Conservation (phyloP, 495 filamentous ascomycete genomes). For the Trichocladium antarcticum region DNA sequence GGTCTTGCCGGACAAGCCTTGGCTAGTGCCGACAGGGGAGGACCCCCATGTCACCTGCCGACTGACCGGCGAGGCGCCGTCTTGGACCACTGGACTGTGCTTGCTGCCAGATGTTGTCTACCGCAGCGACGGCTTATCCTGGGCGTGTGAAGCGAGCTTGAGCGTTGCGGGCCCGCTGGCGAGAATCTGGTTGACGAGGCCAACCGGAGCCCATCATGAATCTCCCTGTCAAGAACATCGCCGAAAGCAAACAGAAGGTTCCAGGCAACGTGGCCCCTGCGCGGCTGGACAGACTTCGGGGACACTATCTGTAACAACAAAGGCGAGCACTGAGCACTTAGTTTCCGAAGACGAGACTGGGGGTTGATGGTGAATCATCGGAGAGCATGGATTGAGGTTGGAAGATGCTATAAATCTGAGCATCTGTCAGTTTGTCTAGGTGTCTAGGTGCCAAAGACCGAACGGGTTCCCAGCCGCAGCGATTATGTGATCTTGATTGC, state of each 20-base stretch:
- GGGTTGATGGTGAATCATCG: too few species aligned
- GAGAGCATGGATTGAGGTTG: too few species aligned
- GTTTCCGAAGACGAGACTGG: too few species aligned
- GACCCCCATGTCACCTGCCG: conserved; percentile 10
- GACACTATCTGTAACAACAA: too few species aligned
- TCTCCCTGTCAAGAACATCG: background rate
- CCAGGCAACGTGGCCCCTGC: too few species aligned
- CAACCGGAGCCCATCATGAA: background rate
- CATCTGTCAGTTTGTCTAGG: too few species aligned
- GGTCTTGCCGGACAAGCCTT: background rate
- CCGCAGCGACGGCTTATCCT: conserved; percentile 25
- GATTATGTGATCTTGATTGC: background rate
- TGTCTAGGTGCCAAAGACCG: too few species aligned
- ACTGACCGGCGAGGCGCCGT: conserved; percentile 20
- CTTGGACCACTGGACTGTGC: conserved; percentile 16
- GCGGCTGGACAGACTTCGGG: too few species aligned
- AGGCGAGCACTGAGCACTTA: too few species aligned
- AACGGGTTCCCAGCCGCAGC: too few species aligned
- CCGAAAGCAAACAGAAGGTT: background rate
- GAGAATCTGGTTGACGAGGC: background rate
- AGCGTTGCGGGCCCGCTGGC: background rate
- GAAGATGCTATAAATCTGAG: too few species aligned
- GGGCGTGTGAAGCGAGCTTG: background rate
- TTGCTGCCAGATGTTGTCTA: conserved; percentile 25
- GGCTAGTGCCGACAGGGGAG: background rate